Evolutionary conservation across 495 filamentous ascomycete species (phyloP).

Genomic region (Daldinia bambusicola): DNA sequence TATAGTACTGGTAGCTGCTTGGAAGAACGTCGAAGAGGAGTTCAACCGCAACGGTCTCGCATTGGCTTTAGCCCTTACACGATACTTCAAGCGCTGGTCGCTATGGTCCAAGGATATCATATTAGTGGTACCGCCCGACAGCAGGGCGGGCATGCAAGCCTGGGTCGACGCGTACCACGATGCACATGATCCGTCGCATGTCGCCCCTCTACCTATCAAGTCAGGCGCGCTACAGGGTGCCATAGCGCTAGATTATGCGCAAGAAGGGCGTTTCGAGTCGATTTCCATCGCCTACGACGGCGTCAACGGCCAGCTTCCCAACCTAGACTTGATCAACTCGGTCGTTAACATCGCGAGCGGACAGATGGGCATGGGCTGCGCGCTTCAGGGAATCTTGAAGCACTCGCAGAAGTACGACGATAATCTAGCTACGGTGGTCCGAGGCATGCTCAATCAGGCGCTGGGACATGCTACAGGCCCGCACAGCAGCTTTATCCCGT

Average conservation of each 20-base stretch:
- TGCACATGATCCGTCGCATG: slow-evolving; percentile 71
- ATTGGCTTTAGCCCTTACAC: slow-evolving; percentile 82
- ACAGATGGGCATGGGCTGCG: slow-evolving; percentile 88
- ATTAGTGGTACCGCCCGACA: slow-evolving; percentile 87
- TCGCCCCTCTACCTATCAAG: slow-evolving; percentile 86
- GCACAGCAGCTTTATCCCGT: slow-evolving; percentile 95
- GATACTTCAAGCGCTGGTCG: slow-evolving; percentile 98
- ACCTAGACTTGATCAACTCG: slow-evolving; percentile 95
- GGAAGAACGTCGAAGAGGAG: slow-evolving; percentile 82
- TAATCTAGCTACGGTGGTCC: slow-evolving; percentile 86
- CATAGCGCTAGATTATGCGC: slow-evolving; percentile 91
- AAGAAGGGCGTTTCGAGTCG: slow-evolving; percentile 81
- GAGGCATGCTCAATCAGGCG: slow-evolving; percentile 92
- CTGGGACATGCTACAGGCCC: slow-evolving; percentile 90
- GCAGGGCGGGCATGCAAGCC: slow-evolving; percentile 88
- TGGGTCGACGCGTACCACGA: slow-evolving; percentile 99
- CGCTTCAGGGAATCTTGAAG: slow-evolving; percentile 85
- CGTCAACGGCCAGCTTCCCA: slow-evolving; percentile 94
- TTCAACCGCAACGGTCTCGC: slow-evolving; percentile 88
- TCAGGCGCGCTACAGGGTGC: slow-evolving; percentile 93
- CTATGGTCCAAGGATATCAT: slow-evolving; percentile 99
- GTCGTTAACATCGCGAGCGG: slow-evolving; percentile 86
- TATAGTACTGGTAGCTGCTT: slow-evolving; percentile 88
- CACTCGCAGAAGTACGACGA: slow-evolving; percentile 85
- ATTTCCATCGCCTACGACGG: slow-evolving; percentile 95